Percentiles rank a stretch among this genome's conserved stretches.
phyloP scores from a whole-genome alignment of 345 rosid genomes.

The Toxicodendron radicans region DNA sequence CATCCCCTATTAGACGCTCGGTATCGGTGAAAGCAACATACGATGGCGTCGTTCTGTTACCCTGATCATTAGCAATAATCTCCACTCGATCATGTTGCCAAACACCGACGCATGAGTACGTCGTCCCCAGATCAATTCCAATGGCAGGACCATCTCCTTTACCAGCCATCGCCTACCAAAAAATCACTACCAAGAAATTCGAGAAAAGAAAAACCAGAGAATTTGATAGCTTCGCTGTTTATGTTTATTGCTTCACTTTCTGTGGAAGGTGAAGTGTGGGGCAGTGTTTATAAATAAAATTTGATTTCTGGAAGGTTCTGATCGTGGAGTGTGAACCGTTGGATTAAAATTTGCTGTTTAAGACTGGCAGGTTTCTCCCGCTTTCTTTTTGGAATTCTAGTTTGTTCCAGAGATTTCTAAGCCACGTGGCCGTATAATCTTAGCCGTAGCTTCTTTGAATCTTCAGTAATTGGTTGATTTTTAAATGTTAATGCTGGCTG shows the following conservation, averaged over 20 bases:
- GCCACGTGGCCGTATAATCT: neutral
- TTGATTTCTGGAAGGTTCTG: constrained; percentile 23
- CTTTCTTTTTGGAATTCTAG: neutral
- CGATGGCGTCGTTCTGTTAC: constrained; percentile 43
- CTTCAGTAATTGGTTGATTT: neutral
- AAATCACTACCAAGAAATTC: too few relatives aligned
- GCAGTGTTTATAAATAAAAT: constrained; percentile 9
- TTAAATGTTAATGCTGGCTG: neutral
- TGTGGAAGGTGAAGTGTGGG: neutral
- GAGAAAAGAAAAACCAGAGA: neutral
- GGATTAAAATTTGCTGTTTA: constrained; percentile 1
- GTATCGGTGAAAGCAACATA: constrained; percentile 43
- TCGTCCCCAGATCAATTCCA: constrained; percentile 36
- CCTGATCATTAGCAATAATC: constrained; percentile 44
- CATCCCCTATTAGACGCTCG: constrained; percentile 43
- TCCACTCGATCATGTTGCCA: constrained; percentile 49
- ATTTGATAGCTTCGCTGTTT: neutral
- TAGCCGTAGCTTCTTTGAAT: neutral
- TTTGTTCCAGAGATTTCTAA: constrained; percentile 27
- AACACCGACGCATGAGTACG: constrained; percentile 40
- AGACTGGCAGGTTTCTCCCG: constrained; percentile 2
- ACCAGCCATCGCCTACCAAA: constrained; percentile 25
- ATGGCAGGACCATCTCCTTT: constrained; percentile 41
- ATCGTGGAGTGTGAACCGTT: constrained; percentile 1
- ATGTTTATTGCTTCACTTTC: too few relatives aligned